A percentile compares a stretch with the other conserved stretches of the same genome.
These are phyloP conservation scores for Cetraspora pellucida DNA, from an alignment of 192 early-diverging fungal genomes.

Conservation along the genomic window DNA sequence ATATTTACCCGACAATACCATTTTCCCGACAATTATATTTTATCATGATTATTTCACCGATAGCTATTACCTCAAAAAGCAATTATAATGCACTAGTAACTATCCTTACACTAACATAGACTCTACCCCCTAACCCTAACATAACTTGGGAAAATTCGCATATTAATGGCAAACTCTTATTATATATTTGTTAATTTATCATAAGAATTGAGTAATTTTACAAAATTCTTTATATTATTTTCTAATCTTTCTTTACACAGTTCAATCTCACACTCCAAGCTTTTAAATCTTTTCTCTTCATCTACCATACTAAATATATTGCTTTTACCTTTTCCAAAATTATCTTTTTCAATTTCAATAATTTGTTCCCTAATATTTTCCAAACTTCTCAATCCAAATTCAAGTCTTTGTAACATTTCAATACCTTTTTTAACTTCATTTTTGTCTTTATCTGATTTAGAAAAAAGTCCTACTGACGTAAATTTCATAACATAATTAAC, in stretches of 20 bases:
- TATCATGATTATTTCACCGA: no score
- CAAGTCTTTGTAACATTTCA: slow-evolving; percentile 18
- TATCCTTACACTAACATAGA: no score
- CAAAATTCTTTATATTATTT: neutral
- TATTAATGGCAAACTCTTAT: neutral
- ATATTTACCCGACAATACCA: no score
- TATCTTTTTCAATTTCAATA: neutral
- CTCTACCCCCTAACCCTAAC: no score
- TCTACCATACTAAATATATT: neutral
- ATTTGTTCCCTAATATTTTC: neutral
- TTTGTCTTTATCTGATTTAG: neutral
- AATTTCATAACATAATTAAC: slow-evolving; percentile 30
- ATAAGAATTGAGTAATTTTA: neutral
- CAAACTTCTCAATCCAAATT: neutral
- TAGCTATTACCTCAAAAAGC: no score
- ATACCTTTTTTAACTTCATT: neutral
- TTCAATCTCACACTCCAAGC: neutral
- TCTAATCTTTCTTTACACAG: neutral
- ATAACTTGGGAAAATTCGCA: no score
- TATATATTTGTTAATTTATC: neutral
- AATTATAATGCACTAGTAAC: no score
- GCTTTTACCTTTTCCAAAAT: neutral
- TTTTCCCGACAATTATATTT: no score
- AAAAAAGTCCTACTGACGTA: slow-evolving; percentile 4
- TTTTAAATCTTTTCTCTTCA: neutral